phyloP scores from a whole-genome alignment of 306 rosid genomes.

The Dicorynia guianensis region DNA sequence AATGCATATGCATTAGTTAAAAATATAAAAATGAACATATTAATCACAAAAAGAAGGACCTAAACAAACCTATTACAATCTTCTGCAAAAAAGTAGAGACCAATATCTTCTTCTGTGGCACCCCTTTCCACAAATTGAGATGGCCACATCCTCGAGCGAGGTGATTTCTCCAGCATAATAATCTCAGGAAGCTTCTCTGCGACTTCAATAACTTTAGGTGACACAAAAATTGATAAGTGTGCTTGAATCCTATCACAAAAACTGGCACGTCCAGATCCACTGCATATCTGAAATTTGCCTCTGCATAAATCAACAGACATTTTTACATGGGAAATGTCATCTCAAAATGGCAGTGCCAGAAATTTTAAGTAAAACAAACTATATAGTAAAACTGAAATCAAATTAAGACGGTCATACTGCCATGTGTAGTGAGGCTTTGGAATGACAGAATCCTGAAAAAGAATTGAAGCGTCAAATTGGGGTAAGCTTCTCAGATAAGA shows the following conservation, averaged over 20 bases:
- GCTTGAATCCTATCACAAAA: slow-evolving; percentile 51
- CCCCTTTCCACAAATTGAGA: slow-evolving; percentile 32
- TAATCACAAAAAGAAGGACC: slow-evolving; percentile 3
- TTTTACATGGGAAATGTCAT: neutral
- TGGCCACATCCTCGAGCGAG: slow-evolving; percentile 52
- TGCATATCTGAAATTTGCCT: slow-evolving; percentile 48
- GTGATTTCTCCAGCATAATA: slow-evolving; percentile 47
- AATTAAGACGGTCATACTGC: slow-evolving; percentile 40
- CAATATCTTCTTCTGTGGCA: slow-evolving; percentile 44
- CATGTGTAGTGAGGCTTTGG: slow-evolving; percentile 40
- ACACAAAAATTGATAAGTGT: slow-evolving; percentile 45
- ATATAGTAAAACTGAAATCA: slow-evolving; percentile 21
- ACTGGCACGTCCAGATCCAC: neutral
- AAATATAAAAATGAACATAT: neutral
- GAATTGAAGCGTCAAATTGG: slow-evolving; percentile 1
- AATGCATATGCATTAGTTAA: neutral
- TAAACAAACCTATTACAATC: slow-evolving; percentile 46
- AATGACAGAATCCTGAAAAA: neutral
- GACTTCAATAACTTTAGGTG: slow-evolving; percentile 35
- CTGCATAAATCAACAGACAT: slow-evolving; percentile 41
- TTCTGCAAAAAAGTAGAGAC: slow-evolving; percentile 47
- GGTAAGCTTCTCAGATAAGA: slow-evolving; percentile 3
- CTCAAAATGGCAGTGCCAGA: neutral
- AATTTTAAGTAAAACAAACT: neutral
- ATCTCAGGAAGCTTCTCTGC: slow-evolving; percentile 43